These are phyloP conservation scores for Botrytis medusae DNA, from an alignment of 2,329 filamentous ascomycete genomes.

Conservation along the genomic window DNA sequence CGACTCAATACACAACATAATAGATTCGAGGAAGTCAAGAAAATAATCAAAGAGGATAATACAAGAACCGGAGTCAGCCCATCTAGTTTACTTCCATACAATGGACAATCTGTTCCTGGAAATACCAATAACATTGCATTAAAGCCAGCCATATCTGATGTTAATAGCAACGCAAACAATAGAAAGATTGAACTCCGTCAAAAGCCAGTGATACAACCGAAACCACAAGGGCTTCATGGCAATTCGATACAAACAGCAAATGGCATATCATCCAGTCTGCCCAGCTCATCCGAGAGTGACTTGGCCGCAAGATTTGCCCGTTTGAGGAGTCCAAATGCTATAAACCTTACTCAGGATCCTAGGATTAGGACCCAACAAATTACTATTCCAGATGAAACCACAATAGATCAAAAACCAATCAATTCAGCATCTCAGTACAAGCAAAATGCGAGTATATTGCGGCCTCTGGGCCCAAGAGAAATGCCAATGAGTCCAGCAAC, in stretches of 20 bases:
- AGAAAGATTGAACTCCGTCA: not conserved
- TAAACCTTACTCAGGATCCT: constrained; percentile 50
- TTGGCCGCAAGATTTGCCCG: constrained; percentile 58
- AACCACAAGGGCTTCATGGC: constrained; percentile 66
- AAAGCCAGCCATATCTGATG: not conserved
- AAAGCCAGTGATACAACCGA: constrained; percentile 56
- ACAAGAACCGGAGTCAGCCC: constrained; percentile 54
- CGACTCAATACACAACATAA: constrained; percentile 50
- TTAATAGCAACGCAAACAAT: not conserved
- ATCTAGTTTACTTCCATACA: not conserved
- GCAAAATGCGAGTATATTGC: constrained; percentile 22
- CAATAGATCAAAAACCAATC: constrained; percentile 13
- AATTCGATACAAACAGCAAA: constrained; percentile 51
- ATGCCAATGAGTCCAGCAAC: constrained; percentile 35
- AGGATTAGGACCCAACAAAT: constrained; percentile 53
- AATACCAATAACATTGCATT: constrained; percentile 26
- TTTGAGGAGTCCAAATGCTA: constrained; percentile 44
- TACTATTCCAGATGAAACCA: constrained; percentile 40
- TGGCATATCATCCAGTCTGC: constrained; percentile 30
- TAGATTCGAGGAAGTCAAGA: constrained; percentile 58
- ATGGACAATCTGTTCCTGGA: not conserved
- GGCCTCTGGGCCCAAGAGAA: constrained; percentile 35
- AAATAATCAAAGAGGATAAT: constrained; percentile 63
- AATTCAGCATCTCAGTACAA: constrained; percentile 5
- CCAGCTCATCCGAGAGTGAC: constrained; percentile 45